Base-by-base conservation (phyloP, 345 rosid species). In the Iberis pinnata region DNA sequence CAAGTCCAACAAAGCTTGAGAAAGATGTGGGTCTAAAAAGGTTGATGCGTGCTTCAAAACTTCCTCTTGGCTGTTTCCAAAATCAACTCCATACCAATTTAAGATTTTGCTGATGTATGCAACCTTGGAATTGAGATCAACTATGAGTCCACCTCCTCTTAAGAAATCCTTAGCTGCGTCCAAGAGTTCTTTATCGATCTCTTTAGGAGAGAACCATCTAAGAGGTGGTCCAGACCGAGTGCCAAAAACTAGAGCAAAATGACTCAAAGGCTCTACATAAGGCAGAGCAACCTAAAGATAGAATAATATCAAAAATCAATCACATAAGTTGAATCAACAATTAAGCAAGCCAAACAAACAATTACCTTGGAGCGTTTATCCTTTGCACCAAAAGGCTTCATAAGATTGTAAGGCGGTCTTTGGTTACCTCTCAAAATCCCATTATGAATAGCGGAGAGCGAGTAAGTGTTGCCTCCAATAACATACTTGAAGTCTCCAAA, bases 181-280 rank as follows among this genome's bases (percentile, higher is more conserved):
- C 77, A 74, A 68, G 73, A 83, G 73, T 74, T 86, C 97, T 70
- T 74, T 63, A 70, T 86, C 94, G 26, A 89, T 75, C 61, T 83
- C 74, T 56, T 64, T 76, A n/a, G 97, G 86, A 3, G 86, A 77
- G 69, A 77, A 89, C 58, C 81, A 86, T 39, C 65, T 73, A 25
- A 89, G 88, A 53, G 86, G 74, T 24, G 95, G 97, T 52, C 95
- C 82, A 45, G 95, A 86, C 46, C 88, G 88, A 25, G 76, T 68
- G 14, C 97, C 97, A 50, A 61, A 77, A 59, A 80, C 90, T 39
- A 89, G 72, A 38, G 90, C 82, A 69, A 83, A 89, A 76, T 89
- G 88, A 63, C 57, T 65, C 54, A 80, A 64, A 63, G 89, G 88
- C 74, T 86, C 93, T 2, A 72, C 48, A 48, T 83, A 80, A 18